Base-by-base conservation (phyloP, 2,329 filamentous ascomycete genomes). In the Grosmannia penicillata region DNA sequence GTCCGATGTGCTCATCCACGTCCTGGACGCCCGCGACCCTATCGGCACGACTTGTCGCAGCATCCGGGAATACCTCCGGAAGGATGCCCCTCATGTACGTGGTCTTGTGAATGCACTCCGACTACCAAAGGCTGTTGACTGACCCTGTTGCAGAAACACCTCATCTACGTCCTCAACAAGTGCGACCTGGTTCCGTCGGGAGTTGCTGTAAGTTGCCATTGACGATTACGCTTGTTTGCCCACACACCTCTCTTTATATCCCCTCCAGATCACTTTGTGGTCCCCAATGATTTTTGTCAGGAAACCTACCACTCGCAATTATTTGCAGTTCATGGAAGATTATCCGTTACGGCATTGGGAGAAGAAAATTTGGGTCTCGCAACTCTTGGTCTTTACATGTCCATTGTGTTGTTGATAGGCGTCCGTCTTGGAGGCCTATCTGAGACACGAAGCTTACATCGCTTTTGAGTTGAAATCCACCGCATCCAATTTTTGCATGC, bases 301-400 rank as follows among this genome's bases (percentile, higher is more conserved):
- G 89, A 93, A 82, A 68, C 73, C 78, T 70, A 54, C 66, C 63
- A 63, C 75, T 70, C 65, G 43, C 63, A 59, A 29, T 41, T 40
- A n/a, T 29, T 40, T 56, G 56, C 59, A 63, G 56, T 60, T 69
- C 58, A 77, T 91, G 83, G 80, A 78, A 78, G 75, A 68, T 62
- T 63, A 72, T 84, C 87, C 93, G 91, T 98, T 98, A 98, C 83
- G 85, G 81, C 81, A 76, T 84, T 95, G 91, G 91, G 79, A 96
- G 75, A 98, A 78, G 60, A 68, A 95, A 56, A 54, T 41, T 68
- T 69, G 68, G 67, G 65, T 70, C 77, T 81, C 79, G 75, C 70
- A 68, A 65, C 68, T 59, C 65, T 63, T 59, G 65, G 68, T 70
- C 62, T 72, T 74, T 65, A 59, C 65, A 63, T 59, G 65, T 68